Conservation (phyloP, 2,329 filamentous ascomycete genomes). For the Penicillium sp. region DNA sequence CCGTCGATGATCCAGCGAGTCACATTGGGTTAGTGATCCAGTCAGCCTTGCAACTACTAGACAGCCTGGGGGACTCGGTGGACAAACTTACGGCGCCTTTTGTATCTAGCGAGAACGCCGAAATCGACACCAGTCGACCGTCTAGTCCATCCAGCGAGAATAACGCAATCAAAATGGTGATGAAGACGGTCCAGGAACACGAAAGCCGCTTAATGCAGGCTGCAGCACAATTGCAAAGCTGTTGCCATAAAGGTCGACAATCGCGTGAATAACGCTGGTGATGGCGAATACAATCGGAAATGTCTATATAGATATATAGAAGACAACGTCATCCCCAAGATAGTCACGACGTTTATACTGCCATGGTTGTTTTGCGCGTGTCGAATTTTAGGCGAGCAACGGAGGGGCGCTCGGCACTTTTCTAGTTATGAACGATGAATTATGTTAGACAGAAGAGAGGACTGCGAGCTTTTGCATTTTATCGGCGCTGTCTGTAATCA, state of each 20-base stretch:
- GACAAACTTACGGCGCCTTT: background rate
- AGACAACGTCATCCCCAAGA: background rate
- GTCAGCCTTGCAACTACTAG: background rate
- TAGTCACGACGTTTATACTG: background rate
- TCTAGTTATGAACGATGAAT: too few relatives aligned
- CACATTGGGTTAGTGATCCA: background rate
- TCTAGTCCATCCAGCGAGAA: background rate
- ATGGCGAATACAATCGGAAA: background rate
- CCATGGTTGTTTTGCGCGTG: background rate
- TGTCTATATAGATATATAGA: background rate
- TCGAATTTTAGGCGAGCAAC: background rate
- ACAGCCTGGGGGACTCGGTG: background rate
- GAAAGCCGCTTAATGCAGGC: background rate
- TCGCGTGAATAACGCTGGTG: background rate
- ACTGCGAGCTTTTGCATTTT: too few relatives aligned
- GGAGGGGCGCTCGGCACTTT: background rate
- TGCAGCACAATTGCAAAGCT: background rate
- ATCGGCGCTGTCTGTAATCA: too few relatives aligned
- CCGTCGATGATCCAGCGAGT: background rate
- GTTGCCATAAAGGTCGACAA: background rate
- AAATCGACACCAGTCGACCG: background rate
- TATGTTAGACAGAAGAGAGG: too few relatives aligned
- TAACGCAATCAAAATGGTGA: background rate
- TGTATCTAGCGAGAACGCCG: background rate
- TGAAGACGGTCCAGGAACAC: background rate